These are phyloP conservation scores for Trametes cubensis DNA, from an alignment of 768 basidiomycete genomes.

Conservation along the genomic window DNA sequence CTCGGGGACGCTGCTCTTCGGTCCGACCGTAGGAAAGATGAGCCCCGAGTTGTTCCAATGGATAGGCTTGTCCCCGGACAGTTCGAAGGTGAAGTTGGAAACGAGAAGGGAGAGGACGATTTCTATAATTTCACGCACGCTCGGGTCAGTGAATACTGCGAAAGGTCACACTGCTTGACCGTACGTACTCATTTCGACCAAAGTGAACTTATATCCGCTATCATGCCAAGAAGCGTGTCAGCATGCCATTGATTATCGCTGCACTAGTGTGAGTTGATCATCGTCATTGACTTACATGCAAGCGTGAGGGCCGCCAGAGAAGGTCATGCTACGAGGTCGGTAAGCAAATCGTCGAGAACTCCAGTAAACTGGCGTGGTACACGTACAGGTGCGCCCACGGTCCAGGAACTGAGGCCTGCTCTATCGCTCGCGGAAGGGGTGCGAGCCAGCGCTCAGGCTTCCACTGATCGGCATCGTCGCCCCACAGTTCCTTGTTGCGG, in stretches of 20 bases:
- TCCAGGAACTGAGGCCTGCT: constrained; percentile 21
- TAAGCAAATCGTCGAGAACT: neutral
- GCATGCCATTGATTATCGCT: no score
- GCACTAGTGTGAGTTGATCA: no score
- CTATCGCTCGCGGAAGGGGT: constrained; percentile 18
- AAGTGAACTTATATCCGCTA: constrained; percentile 7
- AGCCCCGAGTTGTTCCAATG: constrained; percentile 9
- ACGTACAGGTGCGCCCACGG: constrained; percentile 28
- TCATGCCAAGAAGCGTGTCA: no score
- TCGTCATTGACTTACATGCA: constrained; percentile 8
- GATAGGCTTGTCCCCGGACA: constrained; percentile 7
- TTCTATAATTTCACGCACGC: neutral
- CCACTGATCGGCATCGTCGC: constrained; percentile 57
- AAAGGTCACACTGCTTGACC: neutral
- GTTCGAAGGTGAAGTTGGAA: constrained; percentile 8
- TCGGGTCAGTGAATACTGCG: neutral
- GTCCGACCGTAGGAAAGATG: neutral
- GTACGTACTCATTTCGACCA: constrained; percentile 15
- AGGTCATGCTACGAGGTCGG: neutral
- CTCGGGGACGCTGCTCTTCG: constrained; percentile 1
- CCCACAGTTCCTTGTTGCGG: constrained; percentile 58
- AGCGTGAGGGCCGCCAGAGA: neutral
- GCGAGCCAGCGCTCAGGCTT: constrained; percentile 65
- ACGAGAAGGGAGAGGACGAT: constrained; percentile 7
- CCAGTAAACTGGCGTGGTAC: neutral